phyloP scores from a whole-genome alignment of 768 basidiomycete species.

The Kwoniella europaea region DNA sequence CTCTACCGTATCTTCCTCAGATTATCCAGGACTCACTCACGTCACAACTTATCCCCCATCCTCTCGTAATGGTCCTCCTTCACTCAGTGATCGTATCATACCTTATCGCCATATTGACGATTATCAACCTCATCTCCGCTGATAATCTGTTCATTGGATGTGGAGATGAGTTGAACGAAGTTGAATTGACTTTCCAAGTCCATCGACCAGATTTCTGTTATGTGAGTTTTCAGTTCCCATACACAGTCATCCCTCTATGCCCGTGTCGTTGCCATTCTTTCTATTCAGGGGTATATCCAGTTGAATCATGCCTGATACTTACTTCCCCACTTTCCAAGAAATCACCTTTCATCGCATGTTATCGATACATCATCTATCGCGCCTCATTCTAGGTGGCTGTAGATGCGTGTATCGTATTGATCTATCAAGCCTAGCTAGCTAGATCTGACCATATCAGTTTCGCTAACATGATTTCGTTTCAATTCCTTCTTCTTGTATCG shows the following conservation, averaged over 20 bases:
- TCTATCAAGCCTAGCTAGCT: not conserved
- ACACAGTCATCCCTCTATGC: not conserved
- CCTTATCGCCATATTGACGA: not conserved
- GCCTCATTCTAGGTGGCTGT: not conserved
- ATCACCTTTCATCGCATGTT: not conserved
- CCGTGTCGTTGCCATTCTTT: not conserved
- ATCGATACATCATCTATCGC: not conserved
- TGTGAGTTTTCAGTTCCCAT: slow-evolving; percentile 1
- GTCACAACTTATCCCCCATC: not conserved
- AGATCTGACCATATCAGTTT: not conserved
- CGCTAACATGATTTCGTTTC: not conserved
- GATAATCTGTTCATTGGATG: slow-evolving; percentile 19
- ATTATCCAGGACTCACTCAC: not conserved
- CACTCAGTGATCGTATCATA: not conserved
- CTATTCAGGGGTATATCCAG: not conserved
- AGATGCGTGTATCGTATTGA: not conserved
- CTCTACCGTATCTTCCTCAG: too few species aligned
- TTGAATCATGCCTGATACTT: not conserved
- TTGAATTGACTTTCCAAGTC: slow-evolving; percentile 7
- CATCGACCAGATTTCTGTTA: slow-evolving; percentile 1
- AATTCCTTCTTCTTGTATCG: not conserved
- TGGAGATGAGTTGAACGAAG: slow-evolving; percentile 11
- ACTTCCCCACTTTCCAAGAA: not conserved
- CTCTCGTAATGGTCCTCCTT: not conserved
- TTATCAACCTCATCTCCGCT: not conserved